Base-by-base conservation (phyloP, 768 basidiomycete genomes). In the Russula compacta region DNA sequence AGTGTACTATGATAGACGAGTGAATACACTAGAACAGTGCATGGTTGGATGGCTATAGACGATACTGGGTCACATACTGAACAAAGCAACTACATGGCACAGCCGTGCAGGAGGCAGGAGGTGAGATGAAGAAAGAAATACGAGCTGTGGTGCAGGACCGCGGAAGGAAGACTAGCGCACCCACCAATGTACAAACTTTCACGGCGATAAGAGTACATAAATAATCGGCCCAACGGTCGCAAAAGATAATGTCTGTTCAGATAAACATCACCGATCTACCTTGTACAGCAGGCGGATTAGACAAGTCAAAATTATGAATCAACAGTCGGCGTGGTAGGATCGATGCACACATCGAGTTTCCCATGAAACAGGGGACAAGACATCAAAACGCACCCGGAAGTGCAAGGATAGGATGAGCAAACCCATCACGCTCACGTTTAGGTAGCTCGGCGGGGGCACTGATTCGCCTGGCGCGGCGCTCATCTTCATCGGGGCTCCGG, bases 391-490 rank as follows among this genome's bases (percentile, higher is more conserved):
- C 81, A 36, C 83, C 84, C 6, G 82, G 80, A 62, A 84, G 69
- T 11, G 76, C 71, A 47, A 88, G 77, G 48, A 83, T 76, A 14
- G 82, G 81, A 67, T 83, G 82, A 65, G 79, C 73, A 68, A 87
- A 86, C 44, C 81, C 83, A 47, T 69, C 64, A 56, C 85, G 83
- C 50, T 76, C 73, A 47, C 75, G 70, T 19, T 75, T 73, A 60
- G 78, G 74, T 42, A 86, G 71, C 68, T 87, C 83, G 11, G 83
- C 83, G 24, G 85, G 86, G 9, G 83, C 84, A 68, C 84, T 86
- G 66, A 77, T 77, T 53, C 86, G 79, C 70, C 71, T 65, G 46
- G 66, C 60, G 60, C 71, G 71, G 35, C 70, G 66, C 54, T 70
- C 70, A 70, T 74, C 76, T 64, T 76, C 77, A 56, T 75, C 73